Conservation (phyloP, 1,139 yeast genomes). For the Wickerhamomyces sp. region DNA sequence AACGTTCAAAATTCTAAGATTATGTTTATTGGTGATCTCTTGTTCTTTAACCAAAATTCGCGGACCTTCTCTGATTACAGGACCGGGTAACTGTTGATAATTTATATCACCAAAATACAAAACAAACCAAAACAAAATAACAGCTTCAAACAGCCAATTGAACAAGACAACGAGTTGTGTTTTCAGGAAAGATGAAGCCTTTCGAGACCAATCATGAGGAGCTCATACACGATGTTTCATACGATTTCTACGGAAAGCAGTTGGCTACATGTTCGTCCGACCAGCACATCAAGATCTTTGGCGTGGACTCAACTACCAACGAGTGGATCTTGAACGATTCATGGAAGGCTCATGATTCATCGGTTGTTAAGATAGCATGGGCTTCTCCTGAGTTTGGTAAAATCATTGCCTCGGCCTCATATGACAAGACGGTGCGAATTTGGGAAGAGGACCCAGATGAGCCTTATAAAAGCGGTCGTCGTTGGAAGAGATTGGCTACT, state of each 20-base stretch:
- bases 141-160: too few species aligned
- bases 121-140: neutral
- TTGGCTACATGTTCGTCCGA: slow-evolving; percentile 92
- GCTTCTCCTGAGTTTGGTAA: slow-evolving; percentile 94
- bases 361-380: slow-evolving; percentile 80
- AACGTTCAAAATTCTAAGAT: neutral
- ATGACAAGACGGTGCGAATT: slow-evolving; percentile 80
- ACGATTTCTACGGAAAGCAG: slow-evolving; percentile 85
- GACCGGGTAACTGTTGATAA: neutral
- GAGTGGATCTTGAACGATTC: slow-evolving; percentile 81
- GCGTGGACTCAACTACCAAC: slow-evolving; percentile 48
- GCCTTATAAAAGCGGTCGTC: slow-evolving; percentile 64
- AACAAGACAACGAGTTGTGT: too few species aligned
- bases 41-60: neutral
- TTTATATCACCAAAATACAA: neutral
- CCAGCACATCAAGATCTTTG: slow-evolving; percentile 86
- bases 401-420: slow-evolving; percentile 81
- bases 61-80: neutral
- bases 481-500: slow-evolving; percentile 77
- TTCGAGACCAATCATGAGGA: slow-evolving; percentile 90
- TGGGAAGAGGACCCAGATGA: slow-evolving; percentile 92
- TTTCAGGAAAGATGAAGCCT: slow-evolving; percentile 51
- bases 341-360: slow-evolving; percentile 94
- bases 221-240: slow-evolving; percentile 80
- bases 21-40: neutral